Conservation (phyloP, 176 grass and related monocot species). For the Melocanna baccifera region DNA sequence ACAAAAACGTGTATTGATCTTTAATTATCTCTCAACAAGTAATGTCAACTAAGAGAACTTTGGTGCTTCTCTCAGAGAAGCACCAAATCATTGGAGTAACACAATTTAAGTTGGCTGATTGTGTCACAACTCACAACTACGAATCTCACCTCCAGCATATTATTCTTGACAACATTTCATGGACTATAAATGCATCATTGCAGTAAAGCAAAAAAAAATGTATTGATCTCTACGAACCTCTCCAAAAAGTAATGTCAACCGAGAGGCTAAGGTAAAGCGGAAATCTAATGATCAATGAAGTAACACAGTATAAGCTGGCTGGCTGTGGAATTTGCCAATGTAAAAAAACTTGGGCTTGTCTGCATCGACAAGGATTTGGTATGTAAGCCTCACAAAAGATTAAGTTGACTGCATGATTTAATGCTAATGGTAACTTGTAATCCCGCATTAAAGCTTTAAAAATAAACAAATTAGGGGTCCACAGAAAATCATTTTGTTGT, state of each 20-base stretch:
- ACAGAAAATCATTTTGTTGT: neutral
- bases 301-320: neutral
- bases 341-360: neutral
- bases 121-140: neutral
- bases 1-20: neutral
- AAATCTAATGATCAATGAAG: constrained; percentile 3
- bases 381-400: neutral
- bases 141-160: neutral
- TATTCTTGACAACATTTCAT: constrained; percentile 9
- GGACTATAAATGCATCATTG: constrained; percentile 14
- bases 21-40: neutral
- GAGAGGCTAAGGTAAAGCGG: neutral
- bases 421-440: neutral
- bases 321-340: neutral
- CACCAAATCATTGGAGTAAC: neutral
- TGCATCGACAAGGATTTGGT: neutral
- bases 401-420: constrained; percentile 2
- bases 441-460: neutral
- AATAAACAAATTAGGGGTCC: neutral
- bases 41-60: constrained; percentile 1
- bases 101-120: neutral
- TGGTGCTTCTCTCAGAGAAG: no score
- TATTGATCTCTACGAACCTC: neutral
- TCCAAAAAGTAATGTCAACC: neutral
- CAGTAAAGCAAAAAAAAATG: neutral